Evolutionary conservation across 75 land plant species (phyloP).

Genomic region (Cryptomeria japonica): DNA sequence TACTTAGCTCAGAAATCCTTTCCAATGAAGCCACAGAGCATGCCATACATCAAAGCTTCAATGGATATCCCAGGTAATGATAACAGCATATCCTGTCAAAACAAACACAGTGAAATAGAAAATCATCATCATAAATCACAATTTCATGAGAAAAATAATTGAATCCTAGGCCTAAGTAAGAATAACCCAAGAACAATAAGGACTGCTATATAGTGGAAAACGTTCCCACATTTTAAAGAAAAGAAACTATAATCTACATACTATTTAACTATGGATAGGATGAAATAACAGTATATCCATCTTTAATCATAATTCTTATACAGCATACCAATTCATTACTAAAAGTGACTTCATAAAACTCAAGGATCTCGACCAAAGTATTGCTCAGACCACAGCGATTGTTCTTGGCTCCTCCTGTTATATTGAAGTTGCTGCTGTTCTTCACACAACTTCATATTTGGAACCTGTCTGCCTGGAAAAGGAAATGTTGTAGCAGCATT

Average conservation of each 20-base stretch:
- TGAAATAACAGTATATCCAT: neutral
- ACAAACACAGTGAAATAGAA: neutral
- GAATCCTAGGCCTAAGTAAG: neutral
- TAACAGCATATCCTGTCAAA: slow-evolving; percentile 5
- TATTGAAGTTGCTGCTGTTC: slow-evolving; percentile 35
- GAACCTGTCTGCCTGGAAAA: slow-evolving; percentile 69
- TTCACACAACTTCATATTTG: slow-evolving; percentile 27
- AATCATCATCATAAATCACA: neutral
- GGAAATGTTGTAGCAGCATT: slow-evolving; percentile 44
- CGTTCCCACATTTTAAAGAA: neutral
- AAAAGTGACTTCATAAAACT: slow-evolving; percentile 10
- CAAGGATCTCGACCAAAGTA: slow-evolving; percentile 50
- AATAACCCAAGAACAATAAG: neutral
- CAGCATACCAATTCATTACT: neutral
- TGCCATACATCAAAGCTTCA: slow-evolving; percentile 9
- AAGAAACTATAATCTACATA: neutral
- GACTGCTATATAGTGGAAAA: neutral
- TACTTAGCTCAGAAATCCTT: slow-evolving; percentile 5
- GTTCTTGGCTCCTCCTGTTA: slow-evolving; percentile 42
- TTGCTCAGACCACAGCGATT: slow-evolving; percentile 50
- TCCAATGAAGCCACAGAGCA: slow-evolving; percentile 2
- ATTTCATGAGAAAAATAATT: neutral
- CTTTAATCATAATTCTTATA: neutral
- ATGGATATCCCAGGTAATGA: neutral
- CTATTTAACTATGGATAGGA: neutral